A percentile compares a stretch with the other conserved stretches of the same genome.
Conservation (phyloP, 2,329 filamentous ascomycete species). For the Clonostachys sp. region DNA sequence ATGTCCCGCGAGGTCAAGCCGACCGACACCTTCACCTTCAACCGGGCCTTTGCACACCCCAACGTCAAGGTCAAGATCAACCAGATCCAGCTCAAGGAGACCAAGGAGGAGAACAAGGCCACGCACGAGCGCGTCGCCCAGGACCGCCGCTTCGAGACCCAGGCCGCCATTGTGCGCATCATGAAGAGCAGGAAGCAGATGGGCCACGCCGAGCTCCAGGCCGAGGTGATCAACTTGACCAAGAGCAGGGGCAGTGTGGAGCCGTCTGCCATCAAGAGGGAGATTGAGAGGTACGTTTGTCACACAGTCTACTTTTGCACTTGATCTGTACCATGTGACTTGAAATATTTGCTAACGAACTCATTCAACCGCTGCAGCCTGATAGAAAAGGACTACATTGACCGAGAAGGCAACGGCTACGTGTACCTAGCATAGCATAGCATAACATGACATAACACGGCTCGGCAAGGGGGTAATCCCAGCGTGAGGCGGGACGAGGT, state of each 20-base stretch:
- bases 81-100: slow-evolving; percentile 96
- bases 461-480: too few species aligned
- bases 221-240: slow-evolving; percentile 89
- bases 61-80: slow-evolving; percentile 97
- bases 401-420: slow-evolving; percentile 69
- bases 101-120: slow-evolving; percentile 87
- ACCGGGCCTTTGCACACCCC: slow-evolving; percentile 69
- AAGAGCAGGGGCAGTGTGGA: slow-evolving; percentile 83
- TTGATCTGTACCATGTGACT: neutral
- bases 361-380: slow-evolving; percentile 44
- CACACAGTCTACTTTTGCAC: neutral
- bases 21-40: slow-evolving; percentile 82
- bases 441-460: too few species aligned
- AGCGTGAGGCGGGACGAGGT: too few species aligned
- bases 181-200: slow-evolving; percentile 94
- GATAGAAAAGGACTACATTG: slow-evolving; percentile 91
- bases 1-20: slow-evolving; percentile 74
- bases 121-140: slow-evolving; percentile 87
- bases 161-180: slow-evolving; percentile 93
- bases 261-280: slow-evolving; percentile 85
- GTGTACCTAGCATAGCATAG: slow-evolving; percentile 59
- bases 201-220: slow-evolving; percentile 79
- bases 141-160: slow-evolving; percentile 92
- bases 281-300: slow-evolving; percentile 81
- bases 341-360: neutral